Percentiles rank a stretch among this genome's conserved stretches.
Conservation (phyloP, 495 filamentous ascomycete genomes). For the Neurospora sp. region DNA sequence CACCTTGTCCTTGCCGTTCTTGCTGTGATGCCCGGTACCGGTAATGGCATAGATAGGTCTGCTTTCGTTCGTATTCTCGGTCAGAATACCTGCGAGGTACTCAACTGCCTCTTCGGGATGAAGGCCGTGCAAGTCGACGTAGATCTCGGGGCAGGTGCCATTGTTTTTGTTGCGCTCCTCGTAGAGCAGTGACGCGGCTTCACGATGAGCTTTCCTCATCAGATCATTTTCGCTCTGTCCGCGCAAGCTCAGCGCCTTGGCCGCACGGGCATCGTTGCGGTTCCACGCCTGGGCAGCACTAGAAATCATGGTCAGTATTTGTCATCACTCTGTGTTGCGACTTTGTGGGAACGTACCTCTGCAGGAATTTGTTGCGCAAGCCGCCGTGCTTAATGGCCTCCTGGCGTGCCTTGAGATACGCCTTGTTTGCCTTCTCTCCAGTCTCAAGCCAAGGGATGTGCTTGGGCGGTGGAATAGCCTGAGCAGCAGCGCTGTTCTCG, state of each 20-base stretch:
- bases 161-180: conserved; percentile 84
- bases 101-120: conserved; percentile 96
- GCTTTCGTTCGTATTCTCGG: conserved; percentile 63
- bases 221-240: conserved; percentile 94
- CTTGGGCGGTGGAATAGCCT: conserved; percentile 75
- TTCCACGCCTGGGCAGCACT: conserved; percentile 99
- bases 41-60: conserved; percentile 91
- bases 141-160: conserved; percentile 57
- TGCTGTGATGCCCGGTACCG: conserved; percentile 93
- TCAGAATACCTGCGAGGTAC: conserved; percentile 78
- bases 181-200: conserved; percentile 85
- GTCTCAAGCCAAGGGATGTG: conserved; percentile 97
- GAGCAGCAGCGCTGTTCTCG: conserved; percentile 70
- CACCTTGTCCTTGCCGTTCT: conserved; percentile 98
- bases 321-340: neutral
- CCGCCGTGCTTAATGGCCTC: conserved; percentile 96
- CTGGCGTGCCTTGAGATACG: conserved; percentile 85
- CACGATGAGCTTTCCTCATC: conserved; percentile 94
- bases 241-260: conserved; percentile 86
- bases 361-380: conserved; percentile 91
- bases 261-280: conserved; percentile 90
- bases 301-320: conserved; percentile 15
- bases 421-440: conserved; percentile 79
- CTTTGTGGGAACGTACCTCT: conserved; percentile 52
- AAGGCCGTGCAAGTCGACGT: conserved; percentile 90